Evolutionary conservation across 1,284 basidiomycete genomes (phyloP).

Genomic region (Anthracocystis panici-leucophaei): DNA sequence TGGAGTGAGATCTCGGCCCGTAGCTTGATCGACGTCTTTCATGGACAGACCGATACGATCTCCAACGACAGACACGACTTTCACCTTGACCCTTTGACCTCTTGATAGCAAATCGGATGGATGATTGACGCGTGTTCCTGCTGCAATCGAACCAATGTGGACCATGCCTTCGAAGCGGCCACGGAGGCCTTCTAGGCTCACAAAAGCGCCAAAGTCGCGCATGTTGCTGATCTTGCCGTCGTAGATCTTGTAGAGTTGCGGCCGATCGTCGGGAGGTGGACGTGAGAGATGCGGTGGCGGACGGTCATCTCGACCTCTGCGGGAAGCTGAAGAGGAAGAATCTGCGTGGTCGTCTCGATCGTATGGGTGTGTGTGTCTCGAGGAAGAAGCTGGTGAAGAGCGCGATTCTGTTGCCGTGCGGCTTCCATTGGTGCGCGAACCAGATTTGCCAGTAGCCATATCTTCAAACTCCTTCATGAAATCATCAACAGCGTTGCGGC

Average conservation of each 20-base stretch:
- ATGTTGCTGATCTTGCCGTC: constrained; percentile 84
- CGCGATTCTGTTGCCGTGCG: constrained; percentile 3
- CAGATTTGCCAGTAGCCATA: constrained; percentile 71
- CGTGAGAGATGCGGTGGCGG: constrained; percentile 42
- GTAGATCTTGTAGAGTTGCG: constrained; percentile 95
- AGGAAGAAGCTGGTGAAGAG: constrained; percentile 18
- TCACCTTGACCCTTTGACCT: constrained; percentile 89
- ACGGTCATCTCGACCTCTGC: constrained; percentile 36
- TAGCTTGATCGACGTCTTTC: constrained; percentile 94
- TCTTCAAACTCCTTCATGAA: constrained; percentile 83
- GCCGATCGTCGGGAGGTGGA: constrained; percentile 76
- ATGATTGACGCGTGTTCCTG: constrained; percentile 79
- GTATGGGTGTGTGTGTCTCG: constrained; percentile 13
- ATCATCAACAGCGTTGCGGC: constrained; percentile 81
- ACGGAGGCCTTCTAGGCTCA: constrained; percentile 84
- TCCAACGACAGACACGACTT: constrained; percentile 82
- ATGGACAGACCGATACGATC: constrained; percentile 87
- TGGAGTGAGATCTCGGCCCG: constrained; percentile 89
- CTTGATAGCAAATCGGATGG: constrained; percentile 86
- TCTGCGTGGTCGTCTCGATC: constrained; percentile 13
- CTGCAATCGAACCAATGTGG: constrained; percentile 91
- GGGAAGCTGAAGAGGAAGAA: constrained; percentile 12
- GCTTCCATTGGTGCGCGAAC: neutral
- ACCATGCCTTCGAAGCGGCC: constrained; percentile 94
- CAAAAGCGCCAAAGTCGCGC: constrained; percentile 96